Evolutionary conservation across 495 filamentous ascomycete genomes (phyloP).

Genomic region (Aspergillus steynii): DNA sequence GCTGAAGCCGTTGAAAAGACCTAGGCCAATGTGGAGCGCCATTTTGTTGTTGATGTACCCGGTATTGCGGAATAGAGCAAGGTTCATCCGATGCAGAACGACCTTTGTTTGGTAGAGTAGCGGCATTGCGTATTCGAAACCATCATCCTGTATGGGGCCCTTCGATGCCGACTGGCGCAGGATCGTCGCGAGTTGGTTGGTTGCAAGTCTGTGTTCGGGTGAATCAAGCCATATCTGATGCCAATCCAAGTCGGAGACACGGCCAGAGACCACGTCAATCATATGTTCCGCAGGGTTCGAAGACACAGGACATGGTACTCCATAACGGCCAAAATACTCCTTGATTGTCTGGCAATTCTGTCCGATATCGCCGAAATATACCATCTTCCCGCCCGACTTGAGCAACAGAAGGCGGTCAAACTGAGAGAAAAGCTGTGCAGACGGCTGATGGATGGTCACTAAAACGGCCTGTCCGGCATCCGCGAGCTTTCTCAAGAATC

Average conservation of each 20-base stretch:
- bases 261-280: conserved; percentile 68
- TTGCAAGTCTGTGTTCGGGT: conserved; percentile 38
- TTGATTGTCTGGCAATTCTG: conserved; percentile 46
- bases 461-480: conserved; percentile 66
- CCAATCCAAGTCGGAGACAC: conserved; percentile 49
- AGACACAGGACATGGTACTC: conserved; percentile 67
- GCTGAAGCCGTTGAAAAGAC: conserved; percentile 19
- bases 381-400: conserved; percentile 62
- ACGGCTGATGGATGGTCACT: conserved; percentile 77
- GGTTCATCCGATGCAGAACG: conserved; percentile 56
- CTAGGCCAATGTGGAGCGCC: conserved; percentile 27
- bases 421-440: conserved; percentile 67
- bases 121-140: conserved; percentile 56
- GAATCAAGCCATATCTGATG: conserved; percentile 61
- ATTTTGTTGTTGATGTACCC: conserved; percentile 66
- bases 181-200: conserved; percentile 48
- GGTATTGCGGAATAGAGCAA: conserved; percentile 57
- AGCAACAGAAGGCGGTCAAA: conserved; percentile 71
- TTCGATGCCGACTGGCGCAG: background rate
- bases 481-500: conserved; percentile 62
- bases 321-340: conserved; percentile 75
- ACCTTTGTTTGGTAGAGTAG: conserved; percentile 52
- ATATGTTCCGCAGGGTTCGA: conserved; percentile 76
- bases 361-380: conserved; percentile 68
- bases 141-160: conserved; percentile 22